Percentiles rank a stretch among this genome's conserved stretches.
phyloP scores from a whole-genome alignment of 768 basidiomycete species.

The Russula vinacea region DNA sequence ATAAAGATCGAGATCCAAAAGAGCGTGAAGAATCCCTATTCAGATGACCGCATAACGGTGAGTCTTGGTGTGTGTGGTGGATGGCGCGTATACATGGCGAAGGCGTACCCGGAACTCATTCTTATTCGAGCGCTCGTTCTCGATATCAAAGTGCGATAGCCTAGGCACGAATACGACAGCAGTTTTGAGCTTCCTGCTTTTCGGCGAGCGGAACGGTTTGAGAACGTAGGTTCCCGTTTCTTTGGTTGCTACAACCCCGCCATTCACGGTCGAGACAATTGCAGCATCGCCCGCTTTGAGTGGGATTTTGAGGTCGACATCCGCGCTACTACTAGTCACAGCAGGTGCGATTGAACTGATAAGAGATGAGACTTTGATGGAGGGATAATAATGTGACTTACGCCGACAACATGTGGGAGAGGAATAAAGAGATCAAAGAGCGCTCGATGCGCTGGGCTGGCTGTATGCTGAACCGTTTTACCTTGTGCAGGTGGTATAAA shows the following conservation, averaged over 20 bases:
- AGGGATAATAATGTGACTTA: neutral
- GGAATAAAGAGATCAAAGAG: neutral
- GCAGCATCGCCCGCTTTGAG: slow-evolving; percentile 9
- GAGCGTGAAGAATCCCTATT: slow-evolving; percentile 86
- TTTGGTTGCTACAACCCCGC: slow-evolving; percentile 46
- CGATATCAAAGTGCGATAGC: slow-evolving; percentile 79
- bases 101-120: slow-evolving; percentile 78
- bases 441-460: neutral
- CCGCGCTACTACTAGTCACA: slow-evolving; percentile 1
- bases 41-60: neutral
- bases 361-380: too few relatives aligned
- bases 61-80: neutral
- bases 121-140: slow-evolving; percentile 63
- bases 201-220: slow-evolving; percentile 68
- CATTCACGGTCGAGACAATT: slow-evolving; percentile 21
- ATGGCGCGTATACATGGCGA: neutral
- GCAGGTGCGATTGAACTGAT: slow-evolving; percentile 1
- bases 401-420: slow-evolving; percentile 5
- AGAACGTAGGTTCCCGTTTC: slow-evolving; percentile 72
- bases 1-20: slow-evolving; percentile 93
- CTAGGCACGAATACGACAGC: slow-evolving; percentile 85
- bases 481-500: neutral
- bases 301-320: slow-evolving; percentile 9
- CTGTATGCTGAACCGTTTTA: neutral
- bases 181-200: slow-evolving; percentile 75